Conservation (phyloP, 2,329 filamentous ascomycete species). For the Eurotiales sp. region DNA sequence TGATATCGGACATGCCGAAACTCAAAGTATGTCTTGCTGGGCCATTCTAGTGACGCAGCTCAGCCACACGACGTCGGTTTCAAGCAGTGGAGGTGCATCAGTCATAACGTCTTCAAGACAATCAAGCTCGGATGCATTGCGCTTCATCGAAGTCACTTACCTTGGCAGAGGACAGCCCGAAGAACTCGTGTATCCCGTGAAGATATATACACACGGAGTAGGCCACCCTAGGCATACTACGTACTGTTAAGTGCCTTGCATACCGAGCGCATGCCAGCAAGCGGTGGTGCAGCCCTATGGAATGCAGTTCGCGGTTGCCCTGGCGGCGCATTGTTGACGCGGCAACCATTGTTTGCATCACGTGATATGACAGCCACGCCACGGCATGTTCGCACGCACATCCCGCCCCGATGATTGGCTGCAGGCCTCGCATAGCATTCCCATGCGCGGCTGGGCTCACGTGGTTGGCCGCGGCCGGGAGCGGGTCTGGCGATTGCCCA, state of each 20-base stretch:
- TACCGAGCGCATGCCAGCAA: neutral
- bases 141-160: neutral
- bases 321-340: neutral
- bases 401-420: constrained; percentile 5
- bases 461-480: constrained; percentile 19
- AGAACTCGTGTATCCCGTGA: too few relatives aligned
- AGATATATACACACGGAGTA: too few relatives aligned
- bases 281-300: neutral
- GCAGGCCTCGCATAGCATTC: constrained; percentile 2
- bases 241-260: neutral
- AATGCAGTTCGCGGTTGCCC: constrained; percentile 2
- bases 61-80: too few relatives aligned
- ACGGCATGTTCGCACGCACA: neutral
- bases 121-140: neutral
- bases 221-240: too few relatives aligned
- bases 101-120: too few relatives aligned
- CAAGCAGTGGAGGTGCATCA: too few relatives aligned
- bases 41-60: too few relatives aligned
- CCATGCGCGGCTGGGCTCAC: constrained; percentile 26
- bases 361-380: constrained; percentile 4
- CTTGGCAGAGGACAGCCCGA: too few relatives aligned
- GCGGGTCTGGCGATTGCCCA: constrained; percentile 20
- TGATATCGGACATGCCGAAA: too few relatives aligned
- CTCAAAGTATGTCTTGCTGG: too few relatives aligned
- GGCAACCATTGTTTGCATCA: constrained; percentile 16